Conservation (phyloP, 306 rosid genomes). For the Corylus heterophylla region DNA sequence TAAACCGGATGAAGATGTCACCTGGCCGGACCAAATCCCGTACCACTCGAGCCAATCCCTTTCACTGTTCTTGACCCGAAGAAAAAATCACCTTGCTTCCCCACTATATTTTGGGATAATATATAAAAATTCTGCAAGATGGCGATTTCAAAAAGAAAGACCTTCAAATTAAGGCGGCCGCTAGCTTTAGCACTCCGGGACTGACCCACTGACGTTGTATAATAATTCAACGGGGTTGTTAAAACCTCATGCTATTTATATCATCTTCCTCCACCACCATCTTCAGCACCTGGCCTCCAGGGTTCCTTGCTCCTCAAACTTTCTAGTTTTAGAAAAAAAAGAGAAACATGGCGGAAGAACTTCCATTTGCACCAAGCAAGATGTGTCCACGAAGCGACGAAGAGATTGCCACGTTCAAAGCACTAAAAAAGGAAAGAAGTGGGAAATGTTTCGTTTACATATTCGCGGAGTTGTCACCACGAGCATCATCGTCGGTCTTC, state of each 20-base stretch:
- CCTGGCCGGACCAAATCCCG: no score
- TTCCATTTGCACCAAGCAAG: constrained; percentile 24
- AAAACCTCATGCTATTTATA: neutral
- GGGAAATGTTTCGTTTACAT: constrained; percentile 59
- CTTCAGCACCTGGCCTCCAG: neutral
- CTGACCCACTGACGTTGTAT: neutral
- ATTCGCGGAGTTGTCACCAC: constrained; percentile 41
- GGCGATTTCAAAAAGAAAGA: neutral
- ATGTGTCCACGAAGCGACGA: constrained; percentile 36
- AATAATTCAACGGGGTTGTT: neutral
- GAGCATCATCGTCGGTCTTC: constrained; percentile 36
- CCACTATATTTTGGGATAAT: neutral
- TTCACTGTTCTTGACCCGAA: no score
- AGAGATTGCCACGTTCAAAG: constrained; percentile 31
- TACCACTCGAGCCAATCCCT: no score
- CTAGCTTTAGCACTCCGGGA: no score
- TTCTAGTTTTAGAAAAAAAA: neutral
- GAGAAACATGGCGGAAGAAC: constrained; percentile 33
- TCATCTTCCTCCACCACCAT: neutral
- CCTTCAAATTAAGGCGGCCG: neutral
- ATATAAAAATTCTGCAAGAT: neutral
- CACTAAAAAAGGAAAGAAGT: constrained; percentile 37
- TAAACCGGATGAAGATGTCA: no score
- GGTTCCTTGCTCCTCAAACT: neutral
- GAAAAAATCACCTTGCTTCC: no score